A percentile compares a stretch with the other conserved stretches of the same genome.
phyloP scores from a whole-genome alignment of 768 basidiomycete species.

The Amanita fuliginea region DNA sequence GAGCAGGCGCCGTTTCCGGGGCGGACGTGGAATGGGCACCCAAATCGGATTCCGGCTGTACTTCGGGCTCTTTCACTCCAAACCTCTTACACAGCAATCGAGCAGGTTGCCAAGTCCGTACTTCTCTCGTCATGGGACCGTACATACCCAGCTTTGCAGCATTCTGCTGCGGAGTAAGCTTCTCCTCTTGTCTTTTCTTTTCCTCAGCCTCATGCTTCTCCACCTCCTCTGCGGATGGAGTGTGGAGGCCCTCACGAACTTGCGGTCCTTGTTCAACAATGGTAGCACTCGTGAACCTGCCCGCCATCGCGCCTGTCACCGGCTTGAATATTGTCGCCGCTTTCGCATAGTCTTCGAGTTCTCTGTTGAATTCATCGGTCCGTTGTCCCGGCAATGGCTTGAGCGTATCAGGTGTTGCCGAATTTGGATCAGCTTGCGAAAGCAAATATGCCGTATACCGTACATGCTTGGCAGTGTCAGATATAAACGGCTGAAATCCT shows the following conservation, averaged over 20 bases:
- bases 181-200: slow-evolving; percentile 35
- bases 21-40: slow-evolving; percentile 7
- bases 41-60: slow-evolving; percentile 25
- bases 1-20: slow-evolving; percentile 5
- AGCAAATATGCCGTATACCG: slow-evolving; percentile 79
- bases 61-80: slow-evolving; percentile 81
- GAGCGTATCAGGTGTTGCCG: slow-evolving; percentile 34
- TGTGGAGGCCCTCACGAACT: slow-evolving; percentile 57
- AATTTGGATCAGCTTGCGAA: slow-evolving; percentile 47
- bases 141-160: slow-evolving; percentile 88
- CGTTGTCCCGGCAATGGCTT: slow-evolving; percentile 45
- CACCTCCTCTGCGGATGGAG: slow-evolving; percentile 37
- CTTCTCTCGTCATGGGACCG: slow-evolving; percentile 75
- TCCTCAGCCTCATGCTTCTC: slow-evolving; percentile 28
- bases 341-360: slow-evolving; percentile 79
- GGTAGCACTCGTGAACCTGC: slow-evolving; percentile 79
- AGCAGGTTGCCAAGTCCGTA: slow-evolving; percentile 69
- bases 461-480: slow-evolving; percentile 67
- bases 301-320: slow-evolving; percentile 85
- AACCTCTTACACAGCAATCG: slow-evolving; percentile 87
- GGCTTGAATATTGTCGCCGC: slow-evolving; percentile 88
- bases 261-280: slow-evolving; percentile 58
- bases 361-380: slow-evolving; percentile 64
- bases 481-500: slow-evolving; percentile 84
- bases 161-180: slow-evolving; percentile 65